Percentiles rank a stretch among this genome's conserved stretches.
These are phyloP conservation scores for Nigrospora oryzae DNA, from an alignment of 2,329 filamentous ascomycete genomes.

Conservation along the genomic window DNA sequence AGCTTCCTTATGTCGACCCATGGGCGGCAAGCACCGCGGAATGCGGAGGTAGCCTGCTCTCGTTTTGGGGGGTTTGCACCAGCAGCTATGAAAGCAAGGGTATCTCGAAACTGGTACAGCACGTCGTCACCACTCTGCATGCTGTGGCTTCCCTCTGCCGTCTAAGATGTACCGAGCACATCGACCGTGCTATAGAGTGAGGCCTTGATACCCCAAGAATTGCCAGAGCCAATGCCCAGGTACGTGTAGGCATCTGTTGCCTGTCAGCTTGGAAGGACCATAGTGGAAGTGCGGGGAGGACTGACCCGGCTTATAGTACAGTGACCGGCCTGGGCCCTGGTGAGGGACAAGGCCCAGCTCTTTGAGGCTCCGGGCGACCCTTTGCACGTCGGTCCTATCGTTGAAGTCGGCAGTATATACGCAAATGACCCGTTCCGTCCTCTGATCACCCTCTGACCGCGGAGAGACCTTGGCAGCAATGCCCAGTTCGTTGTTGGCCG, in stretches of 20 bases:
- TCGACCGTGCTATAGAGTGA: constrained; percentile 45
- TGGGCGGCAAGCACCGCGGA: too few relatives aligned
- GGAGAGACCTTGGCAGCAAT: constrained; percentile 66
- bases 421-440: constrained; percentile 54
- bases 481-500: constrained; percentile 61
- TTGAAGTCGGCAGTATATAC: constrained; percentile 71
- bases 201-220: constrained; percentile 54
- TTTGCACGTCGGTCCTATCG: constrained; percentile 58
- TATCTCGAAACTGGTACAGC: constrained; percentile 2
- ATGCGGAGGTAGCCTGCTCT: too few relatives aligned
- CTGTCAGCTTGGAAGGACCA: neutral
- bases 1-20: too few relatives aligned
- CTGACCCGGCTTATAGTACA: constrained; percentile 73
- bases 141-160: constrained; percentile 3
- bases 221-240: constrained; percentile 51
- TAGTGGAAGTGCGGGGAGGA: constrained; percentile 10
- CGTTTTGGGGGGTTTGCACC: too few relatives aligned
- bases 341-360: constrained; percentile 54
- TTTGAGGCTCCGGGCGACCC: constrained; percentile 56
- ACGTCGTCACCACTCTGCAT: neutral
- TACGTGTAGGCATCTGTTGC: constrained; percentile 57
- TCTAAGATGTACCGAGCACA: constrained; percentile 18
- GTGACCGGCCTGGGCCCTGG: constrained; percentile 31
- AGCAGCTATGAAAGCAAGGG: neutral
- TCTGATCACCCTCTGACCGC: constrained; percentile 30